Conservation (phyloP, 2,329 filamentous ascomycete species). For the Eutypa lata region DNA sequence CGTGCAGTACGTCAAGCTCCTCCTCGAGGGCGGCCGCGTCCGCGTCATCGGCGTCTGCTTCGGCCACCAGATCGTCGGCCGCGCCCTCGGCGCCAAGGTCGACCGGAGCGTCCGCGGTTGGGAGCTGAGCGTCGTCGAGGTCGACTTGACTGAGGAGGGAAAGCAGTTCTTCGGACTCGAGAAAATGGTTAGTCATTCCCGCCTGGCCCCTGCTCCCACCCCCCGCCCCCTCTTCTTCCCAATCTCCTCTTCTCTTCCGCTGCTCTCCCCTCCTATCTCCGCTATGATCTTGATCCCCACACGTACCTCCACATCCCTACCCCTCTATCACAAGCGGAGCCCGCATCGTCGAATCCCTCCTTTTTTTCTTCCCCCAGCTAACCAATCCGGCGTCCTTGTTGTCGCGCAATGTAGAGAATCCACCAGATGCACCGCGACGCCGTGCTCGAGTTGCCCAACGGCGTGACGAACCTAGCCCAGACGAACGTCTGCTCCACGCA, state of each 20-base stretch:
- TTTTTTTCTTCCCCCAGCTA: background rate
- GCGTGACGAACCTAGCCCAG: slow-evolving; percentile 60
- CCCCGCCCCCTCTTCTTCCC: background rate
- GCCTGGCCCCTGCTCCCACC: background rate
- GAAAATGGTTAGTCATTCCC: slow-evolving; percentile 42
- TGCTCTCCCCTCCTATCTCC: background rate
- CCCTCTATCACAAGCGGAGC: too few relatives aligned
- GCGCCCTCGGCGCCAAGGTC: slow-evolving; percentile 67
- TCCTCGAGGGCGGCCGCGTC: slow-evolving; percentile 60
- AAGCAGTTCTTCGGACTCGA: slow-evolving; percentile 69
- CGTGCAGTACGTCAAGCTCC: slow-evolving; percentile 61
- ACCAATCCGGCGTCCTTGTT: background rate
- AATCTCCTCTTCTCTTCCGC: slow-evolving; percentile 1
- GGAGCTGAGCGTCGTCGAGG: slow-evolving; percentile 74
- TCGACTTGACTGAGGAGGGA: slow-evolving; percentile 66
- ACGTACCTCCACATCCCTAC: too few relatives aligned
- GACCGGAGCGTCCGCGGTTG: slow-evolving; percentile 67
- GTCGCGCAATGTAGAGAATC: slow-evolving; percentile 48
- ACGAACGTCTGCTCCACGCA: slow-evolving; percentile 71
- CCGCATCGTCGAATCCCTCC: background rate
- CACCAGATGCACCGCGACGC: slow-evolving; percentile 88
- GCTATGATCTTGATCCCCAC: too few relatives aligned
- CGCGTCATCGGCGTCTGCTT: slow-evolving; percentile 79
- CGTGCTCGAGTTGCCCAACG: slow-evolving; percentile 61
- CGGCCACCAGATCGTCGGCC: slow-evolving; percentile 79